These are phyloP conservation scores for Corynascus novoguineensis DNA, from an alignment of 495 filamentous ascomycete species.

Conservation along the genomic window DNA sequence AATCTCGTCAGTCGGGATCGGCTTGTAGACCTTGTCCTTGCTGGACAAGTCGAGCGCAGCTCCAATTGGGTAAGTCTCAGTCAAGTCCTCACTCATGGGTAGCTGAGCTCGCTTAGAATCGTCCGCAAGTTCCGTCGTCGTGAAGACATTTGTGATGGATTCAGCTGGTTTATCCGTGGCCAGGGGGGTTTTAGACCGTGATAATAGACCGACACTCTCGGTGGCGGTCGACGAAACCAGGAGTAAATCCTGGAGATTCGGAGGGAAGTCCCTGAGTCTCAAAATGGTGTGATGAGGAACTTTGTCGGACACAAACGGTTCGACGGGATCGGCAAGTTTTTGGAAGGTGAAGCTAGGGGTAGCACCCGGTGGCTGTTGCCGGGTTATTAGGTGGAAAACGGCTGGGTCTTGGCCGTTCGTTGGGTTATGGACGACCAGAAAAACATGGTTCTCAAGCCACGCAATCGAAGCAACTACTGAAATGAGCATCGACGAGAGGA, in stretches of 20 bases:
- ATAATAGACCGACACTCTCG: constrained; percentile 70
- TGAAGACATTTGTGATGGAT: constrained; percentile 58
- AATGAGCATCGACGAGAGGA: constrained; percentile 17
- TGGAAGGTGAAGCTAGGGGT: constrained; percentile 55
- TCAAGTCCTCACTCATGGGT: constrained; percentile 57
- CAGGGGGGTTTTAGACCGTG: constrained; percentile 62
- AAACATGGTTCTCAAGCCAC: constrained; percentile 87
- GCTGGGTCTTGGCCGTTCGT: constrained; percentile 54
- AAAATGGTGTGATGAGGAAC: constrained; percentile 71
- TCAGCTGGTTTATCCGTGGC: constrained; percentile 55
- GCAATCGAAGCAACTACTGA: constrained; percentile 67
- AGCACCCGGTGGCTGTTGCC: constrained; percentile 45
- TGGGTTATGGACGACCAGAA: constrained; percentile 67
- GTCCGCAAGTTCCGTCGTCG: constrained; percentile 63
- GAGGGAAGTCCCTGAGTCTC: constrained; percentile 70
- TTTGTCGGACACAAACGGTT: constrained; percentile 59
- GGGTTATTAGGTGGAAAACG: constrained; percentile 68
- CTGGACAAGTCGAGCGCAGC: constrained; percentile 74
- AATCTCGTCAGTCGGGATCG: constrained; percentile 68
- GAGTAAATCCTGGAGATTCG: constrained; percentile 70
- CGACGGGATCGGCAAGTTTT: constrained; percentile 65
- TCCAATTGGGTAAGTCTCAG: constrained; percentile 75
- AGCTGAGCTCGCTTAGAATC: constrained; percentile 73
- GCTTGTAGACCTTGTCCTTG: constrained; percentile 69
- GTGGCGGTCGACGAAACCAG: constrained; percentile 76